phyloP scores from a whole-genome alignment of 2,329 filamentous ascomycete species.

The Ophiostoma novo-ulmi region DNA sequence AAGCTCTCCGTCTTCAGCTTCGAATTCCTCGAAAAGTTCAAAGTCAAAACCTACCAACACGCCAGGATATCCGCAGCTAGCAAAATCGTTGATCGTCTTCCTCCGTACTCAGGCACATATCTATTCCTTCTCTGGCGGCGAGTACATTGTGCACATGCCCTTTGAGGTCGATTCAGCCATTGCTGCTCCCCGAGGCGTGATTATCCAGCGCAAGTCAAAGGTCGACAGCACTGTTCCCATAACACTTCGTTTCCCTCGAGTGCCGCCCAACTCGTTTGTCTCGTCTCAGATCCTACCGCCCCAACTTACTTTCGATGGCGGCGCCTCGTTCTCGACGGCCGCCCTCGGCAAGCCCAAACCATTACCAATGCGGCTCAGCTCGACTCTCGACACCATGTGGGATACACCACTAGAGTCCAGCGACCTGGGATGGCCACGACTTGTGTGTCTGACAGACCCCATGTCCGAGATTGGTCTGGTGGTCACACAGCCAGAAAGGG shows the following conservation, averaged over 20 bases:
- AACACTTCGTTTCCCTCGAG: slow-evolving; percentile 53
- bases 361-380: slow-evolving; percentile 48
- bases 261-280: slow-evolving; percentile 78
- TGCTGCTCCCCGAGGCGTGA: slow-evolving; percentile 72
- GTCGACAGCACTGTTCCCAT: slow-evolving; percentile 47
- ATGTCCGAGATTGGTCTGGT: slow-evolving; percentile 80
- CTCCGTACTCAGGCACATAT: slow-evolving; percentile 90
- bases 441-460: slow-evolving; percentile 82
- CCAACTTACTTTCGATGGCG: slow-evolving; percentile 11
- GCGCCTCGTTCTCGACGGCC: slow-evolving; percentile 54
- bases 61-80: slow-evolving; percentile 33
- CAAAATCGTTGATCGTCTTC: slow-evolving; percentile 78
- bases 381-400: slow-evolving; percentile 55
- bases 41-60: not conserved
- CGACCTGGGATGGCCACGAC: slow-evolving; percentile 62
- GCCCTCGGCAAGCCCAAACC: slow-evolving; percentile 52
- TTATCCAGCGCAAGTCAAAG: slow-evolving; percentile 75
- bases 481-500: slow-evolving; percentile 53
- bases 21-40: slow-evolving; percentile 5
- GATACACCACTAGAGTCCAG: slow-evolving; percentile 47
- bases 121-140: slow-evolving; percentile 82
- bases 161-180: slow-evolving; percentile 90
- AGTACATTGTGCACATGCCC: slow-evolving; percentile 84
- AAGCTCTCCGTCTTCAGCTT: not conserved
- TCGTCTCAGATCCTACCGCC: slow-evolving; percentile 59